phyloP scores from a whole-genome alignment of 495 filamentous ascomycete genomes.

The Penicillium fimorum region DNA sequence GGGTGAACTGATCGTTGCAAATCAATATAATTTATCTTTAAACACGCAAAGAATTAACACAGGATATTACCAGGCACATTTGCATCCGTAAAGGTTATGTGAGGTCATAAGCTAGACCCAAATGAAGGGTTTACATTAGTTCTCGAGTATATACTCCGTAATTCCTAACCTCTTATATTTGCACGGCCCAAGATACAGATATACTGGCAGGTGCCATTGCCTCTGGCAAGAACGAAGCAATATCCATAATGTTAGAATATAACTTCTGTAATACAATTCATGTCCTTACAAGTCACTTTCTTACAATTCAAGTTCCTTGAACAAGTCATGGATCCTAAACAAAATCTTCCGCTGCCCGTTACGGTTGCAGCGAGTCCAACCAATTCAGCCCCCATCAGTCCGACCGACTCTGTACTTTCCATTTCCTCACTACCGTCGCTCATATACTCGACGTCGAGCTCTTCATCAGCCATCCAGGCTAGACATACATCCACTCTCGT shows the following conservation, averaged over 20 bases:
- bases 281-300: background rate
- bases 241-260: background rate
- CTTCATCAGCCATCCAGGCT: too few species aligned
- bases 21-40: too few species aligned
- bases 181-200: background rate
- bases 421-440: background rate
- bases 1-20: too few species aligned
- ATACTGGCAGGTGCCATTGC: background rate
- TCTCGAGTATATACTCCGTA: too few species aligned
- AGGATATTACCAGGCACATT: too few species aligned
- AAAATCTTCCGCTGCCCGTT: background rate
- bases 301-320: background rate
- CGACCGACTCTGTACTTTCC: background rate
- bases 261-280: background rate
- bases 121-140: too few species aligned
- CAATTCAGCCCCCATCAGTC: too few species aligned
- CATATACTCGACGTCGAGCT: background rate
- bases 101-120: too few species aligned
- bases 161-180: too few species aligned
- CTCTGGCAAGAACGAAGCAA: background rate
- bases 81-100: too few species aligned
- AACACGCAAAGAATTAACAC: too few species aligned
- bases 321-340: background rate
- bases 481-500: too few species aligned
- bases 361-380: background rate